Evolutionary conservation across 768 basidiomycete species (phyloP).

Genomic region (Mycena capillaripes): DNA sequence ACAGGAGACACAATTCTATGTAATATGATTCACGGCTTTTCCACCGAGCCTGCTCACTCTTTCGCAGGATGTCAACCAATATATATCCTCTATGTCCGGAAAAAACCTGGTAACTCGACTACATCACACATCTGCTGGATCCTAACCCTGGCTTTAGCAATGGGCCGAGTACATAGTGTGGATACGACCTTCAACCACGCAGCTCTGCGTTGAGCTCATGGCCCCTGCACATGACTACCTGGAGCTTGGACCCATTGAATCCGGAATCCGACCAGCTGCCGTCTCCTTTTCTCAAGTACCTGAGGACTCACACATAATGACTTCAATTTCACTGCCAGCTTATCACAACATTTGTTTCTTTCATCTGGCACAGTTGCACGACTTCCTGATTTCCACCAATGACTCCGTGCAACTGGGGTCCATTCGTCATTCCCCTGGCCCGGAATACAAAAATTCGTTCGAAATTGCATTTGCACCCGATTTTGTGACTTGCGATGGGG

Average conservation of each 20-base stretch:
- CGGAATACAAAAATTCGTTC: neutral
- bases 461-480: neutral
- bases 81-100: neutral
- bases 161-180: neutral
- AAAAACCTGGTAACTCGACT: neutral
- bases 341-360: conserved; percentile 1
- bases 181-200: neutral
- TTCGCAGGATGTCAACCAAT: neutral
- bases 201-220: neutral
- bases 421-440: neutral
- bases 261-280: neutral
- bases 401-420: neutral
- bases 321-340: neutral
- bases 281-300: neutral
- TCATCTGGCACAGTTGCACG: neutral
- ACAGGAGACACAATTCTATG: neutral
- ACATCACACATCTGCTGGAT: neutral
- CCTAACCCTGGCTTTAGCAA: neutral
- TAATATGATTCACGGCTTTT: neutral
- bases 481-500: neutral
- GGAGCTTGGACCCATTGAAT: neutral
- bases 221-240: neutral
- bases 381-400: neutral
- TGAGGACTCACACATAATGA: neutral
- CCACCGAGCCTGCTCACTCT: neutral